Evolutionary conservation across 2,329 filamentous ascomycete genomes (phyloP), one percentile per base, ranked within the genome.

Genomic region (Alternaria incomplexa): DNA sequence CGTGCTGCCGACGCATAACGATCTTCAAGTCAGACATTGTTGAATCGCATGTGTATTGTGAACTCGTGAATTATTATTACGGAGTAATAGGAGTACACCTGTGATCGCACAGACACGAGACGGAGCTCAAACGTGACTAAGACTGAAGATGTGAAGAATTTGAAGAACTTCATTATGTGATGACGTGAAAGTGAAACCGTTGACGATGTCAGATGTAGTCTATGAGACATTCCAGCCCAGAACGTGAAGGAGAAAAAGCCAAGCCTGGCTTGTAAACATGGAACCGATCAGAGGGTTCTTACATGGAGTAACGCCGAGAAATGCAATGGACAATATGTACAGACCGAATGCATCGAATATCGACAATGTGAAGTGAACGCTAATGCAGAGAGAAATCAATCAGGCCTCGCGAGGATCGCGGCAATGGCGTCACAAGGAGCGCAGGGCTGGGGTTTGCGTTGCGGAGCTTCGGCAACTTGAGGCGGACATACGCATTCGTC

Each of bases 371-470:
- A 71, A 73, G 61, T 60, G 62, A 66, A 73, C 23, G 53, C 25
- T 44, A 30, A 26, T 44, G 44, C 9, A 28, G 6, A 32, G 8
- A 12, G 6, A 63, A 52, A 68, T 67, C 55, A 68, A 62, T 64
- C 70, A 58, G 46, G 70, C n/a, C 64, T 58, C 22, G 64, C 71
- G 17, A 73, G 65, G 25, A 73, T 73, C 40, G 71, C 70, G 45
- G 70, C 70, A 28, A 73, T 72, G 36, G 71, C 71, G 15, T 73
- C 71, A 58, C 71, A 73, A n/a, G 70, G 71, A 45, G 70, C 69
- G 43, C 63, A 67, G 5, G 62, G 64, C 22, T 72, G 60, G 5
- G 64, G 54, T 47, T 72, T 73, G 20, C 66, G 67, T 55, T 67
- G 68, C 4, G 67, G 67, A 28, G 58, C 51, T 20, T 66, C 63